Evolutionary conservation across 2,329 filamentous ascomycete species (phyloP), one percentile per base, ranked within the genome.

Genomic region (Trichoderma koningiopsis): DNA sequence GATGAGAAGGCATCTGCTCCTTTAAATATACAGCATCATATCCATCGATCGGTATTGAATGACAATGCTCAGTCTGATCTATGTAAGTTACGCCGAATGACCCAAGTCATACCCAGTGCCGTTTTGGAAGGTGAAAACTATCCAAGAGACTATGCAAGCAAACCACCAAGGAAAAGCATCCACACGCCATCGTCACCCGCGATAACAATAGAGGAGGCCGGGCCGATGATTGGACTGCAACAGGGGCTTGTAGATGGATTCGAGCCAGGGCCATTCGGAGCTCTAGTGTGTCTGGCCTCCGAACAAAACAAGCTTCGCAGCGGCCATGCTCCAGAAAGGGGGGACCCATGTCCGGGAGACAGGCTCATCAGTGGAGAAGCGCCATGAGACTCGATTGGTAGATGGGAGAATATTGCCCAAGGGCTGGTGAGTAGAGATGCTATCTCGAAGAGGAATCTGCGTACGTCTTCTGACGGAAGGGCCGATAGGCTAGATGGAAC

Each of bases 401-500:
- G 33, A 47, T 24, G 40, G 53, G 35, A 49, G 35, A 49, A 53
- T 59, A 59, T 68, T 63, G 52, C 27, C 55, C 57, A 68, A 56
- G 58, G 58, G 58, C 43, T 57, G 31, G 31, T n/a, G 31, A 53
- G 58, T 49, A 49, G 33, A 37, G 55, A 70, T 70, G 59, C 59
- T 58, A 70, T 55, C 66, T 68, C 27, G 60, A 55, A 56, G 59
- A 68, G 69, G 59, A 68, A 60, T 68, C 65, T 70, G 57, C 27
- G 31, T 37, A 47, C 52, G 58, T 68, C 69, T 68, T 63, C 69
- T 70, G 69, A 68, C 53, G 58, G 69, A 68, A 47, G 69, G 69
- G 65, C 69, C 69, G 69, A 70, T 68, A 68, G 69, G 69, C 61
- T 43, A 53, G 65, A 68, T 37, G 69, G 59, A 22, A 64, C 69